phyloP scores from a whole-genome alignment of 2,329 filamentous ascomycete species.

The Didymella pinodella region DNA sequence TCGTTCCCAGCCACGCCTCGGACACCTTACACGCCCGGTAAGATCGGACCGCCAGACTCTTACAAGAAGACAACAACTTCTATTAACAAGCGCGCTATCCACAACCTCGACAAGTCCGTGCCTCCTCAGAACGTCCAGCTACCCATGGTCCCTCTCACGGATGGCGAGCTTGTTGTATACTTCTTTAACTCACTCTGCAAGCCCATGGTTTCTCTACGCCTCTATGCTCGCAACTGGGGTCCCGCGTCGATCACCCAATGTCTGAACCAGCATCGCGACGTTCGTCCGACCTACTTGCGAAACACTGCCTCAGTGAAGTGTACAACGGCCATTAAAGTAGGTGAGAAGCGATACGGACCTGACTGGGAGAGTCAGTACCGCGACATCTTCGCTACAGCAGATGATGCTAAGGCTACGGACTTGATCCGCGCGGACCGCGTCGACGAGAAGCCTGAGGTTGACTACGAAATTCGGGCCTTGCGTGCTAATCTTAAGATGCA shows the following conservation, averaged over 20 bases:
- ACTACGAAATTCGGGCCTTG: slow-evolving; percentile 31
- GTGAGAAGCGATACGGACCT: slow-evolving; percentile 22
- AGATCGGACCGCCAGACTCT: slow-evolving; percentile 21
- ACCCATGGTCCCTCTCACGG: slow-evolving; percentile 37
- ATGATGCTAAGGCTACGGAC: slow-evolving; percentile 32
- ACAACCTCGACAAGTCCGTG: slow-evolving; percentile 10
- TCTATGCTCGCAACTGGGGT: slow-evolving; percentile 38
- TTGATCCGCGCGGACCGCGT: slow-evolving; percentile 28
- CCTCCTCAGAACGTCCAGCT: slow-evolving; percentile 25
- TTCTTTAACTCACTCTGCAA: slow-evolving; percentile 41
- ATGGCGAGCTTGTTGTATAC: slow-evolving; percentile 42
- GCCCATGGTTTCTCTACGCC: slow-evolving; percentile 36
- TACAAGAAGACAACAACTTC: slow-evolving; percentile 19
- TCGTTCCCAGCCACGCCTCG: slow-evolving; percentile 3
- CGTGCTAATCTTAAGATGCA: slow-evolving; percentile 28
- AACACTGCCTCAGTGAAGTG: slow-evolving; percentile 45
- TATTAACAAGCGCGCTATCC: slow-evolving; percentile 4
- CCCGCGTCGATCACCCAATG: slow-evolving; percentile 31
- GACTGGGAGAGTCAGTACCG: slow-evolving; percentile 25
- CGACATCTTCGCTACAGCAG: slow-evolving; percentile 15
- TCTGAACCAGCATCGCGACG: slow-evolving; percentile 36
- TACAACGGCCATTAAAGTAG: slow-evolving; percentile 34
- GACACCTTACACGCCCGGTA: slow-evolving; percentile 22
- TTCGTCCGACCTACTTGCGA: slow-evolving; percentile 37
- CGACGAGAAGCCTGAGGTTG: slow-evolving; percentile 8